Conservation (phyloP, 306 rosid genomes). For the Casuarina equisetifolia region DNA sequence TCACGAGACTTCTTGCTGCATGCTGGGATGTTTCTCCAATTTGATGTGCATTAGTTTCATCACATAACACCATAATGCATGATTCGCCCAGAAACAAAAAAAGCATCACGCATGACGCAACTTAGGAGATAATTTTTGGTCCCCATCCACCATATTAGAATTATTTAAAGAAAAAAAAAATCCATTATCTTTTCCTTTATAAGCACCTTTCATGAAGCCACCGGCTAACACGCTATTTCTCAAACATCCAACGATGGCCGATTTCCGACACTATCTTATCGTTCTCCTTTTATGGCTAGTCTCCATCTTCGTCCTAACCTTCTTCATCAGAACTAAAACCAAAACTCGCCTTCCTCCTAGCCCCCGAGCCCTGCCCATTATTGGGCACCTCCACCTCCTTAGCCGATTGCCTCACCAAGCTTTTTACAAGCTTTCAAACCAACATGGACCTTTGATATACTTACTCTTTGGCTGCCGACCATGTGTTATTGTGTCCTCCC, state of each 20-base stretch:
- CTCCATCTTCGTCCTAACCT: slow-evolving; percentile 33
- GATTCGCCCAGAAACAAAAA: no score
- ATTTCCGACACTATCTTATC: slow-evolving; percentile 28
- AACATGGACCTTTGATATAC: slow-evolving; percentile 57
- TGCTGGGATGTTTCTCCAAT: no score
- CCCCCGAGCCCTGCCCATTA: slow-evolving; percentile 55
- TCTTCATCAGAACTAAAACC: slow-evolving; percentile 29
- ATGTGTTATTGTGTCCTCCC: slow-evolving; percentile 60
- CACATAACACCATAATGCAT: no score
- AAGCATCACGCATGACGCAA: no score
- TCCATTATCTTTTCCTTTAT: background rate
- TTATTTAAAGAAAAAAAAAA: no score
- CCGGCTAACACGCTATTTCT: background rate
- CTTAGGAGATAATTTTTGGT: no score
- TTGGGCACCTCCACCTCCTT: slow-evolving; percentile 63
- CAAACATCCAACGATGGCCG: slow-evolving; percentile 33
- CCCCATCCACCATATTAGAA: no score
- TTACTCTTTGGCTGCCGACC: slow-evolving; percentile 55
- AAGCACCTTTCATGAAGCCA: background rate
- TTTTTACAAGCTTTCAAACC: slow-evolving; percentile 50
- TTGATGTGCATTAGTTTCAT: no score
- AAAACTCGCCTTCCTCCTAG: slow-evolving; percentile 44
- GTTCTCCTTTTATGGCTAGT: slow-evolving; percentile 31
- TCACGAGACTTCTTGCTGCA: no score
- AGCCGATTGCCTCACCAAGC: slow-evolving; percentile 54